phyloP scores from a whole-genome alignment of 202 grass and related monocot species.

The Schoenoplectus triqueter region DNA sequence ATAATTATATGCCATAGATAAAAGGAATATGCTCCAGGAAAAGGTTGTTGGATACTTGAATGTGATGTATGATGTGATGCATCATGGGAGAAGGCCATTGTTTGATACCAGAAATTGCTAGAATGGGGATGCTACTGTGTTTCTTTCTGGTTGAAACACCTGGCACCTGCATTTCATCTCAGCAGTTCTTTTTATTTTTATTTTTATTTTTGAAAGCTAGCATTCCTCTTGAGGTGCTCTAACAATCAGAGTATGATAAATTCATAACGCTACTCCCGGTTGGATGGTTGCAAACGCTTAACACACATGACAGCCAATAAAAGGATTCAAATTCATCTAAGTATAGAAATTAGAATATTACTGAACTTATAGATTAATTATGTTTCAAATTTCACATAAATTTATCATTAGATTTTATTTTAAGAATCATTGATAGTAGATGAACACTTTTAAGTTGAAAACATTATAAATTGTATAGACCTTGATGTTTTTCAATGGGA shows the following conservation, averaged over 20 bases:
- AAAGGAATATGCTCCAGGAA: neutral
- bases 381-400: too few relatives aligned
- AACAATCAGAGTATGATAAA: neutral
- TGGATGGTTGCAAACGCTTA: neutral
- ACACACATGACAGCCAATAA: neutral
- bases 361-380: too few relatives aligned
- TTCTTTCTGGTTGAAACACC: neutral
- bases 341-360: too few relatives aligned
- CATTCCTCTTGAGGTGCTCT: neutral
- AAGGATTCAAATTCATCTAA: too few relatives aligned
- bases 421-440: too few relatives aligned
- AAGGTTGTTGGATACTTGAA: neutral
- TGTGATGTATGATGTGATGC: neutral
- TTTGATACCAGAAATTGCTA: neutral
- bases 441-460: too few relatives aligned
- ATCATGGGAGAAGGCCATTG: neutral
- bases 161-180: neutral
- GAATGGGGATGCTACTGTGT: neutral
- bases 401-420: too few relatives aligned
- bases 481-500: too few relatives aligned
- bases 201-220: neutral
- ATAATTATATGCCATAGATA: neutral
- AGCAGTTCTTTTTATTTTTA: neutral
- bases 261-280: neutral
- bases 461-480: too few relatives aligned